These are phyloP conservation scores for Ophiostoma novo-ulmi DNA, from an alignment of 2,329 filamentous ascomycete genomes.

Conservation along the genomic window DNA sequence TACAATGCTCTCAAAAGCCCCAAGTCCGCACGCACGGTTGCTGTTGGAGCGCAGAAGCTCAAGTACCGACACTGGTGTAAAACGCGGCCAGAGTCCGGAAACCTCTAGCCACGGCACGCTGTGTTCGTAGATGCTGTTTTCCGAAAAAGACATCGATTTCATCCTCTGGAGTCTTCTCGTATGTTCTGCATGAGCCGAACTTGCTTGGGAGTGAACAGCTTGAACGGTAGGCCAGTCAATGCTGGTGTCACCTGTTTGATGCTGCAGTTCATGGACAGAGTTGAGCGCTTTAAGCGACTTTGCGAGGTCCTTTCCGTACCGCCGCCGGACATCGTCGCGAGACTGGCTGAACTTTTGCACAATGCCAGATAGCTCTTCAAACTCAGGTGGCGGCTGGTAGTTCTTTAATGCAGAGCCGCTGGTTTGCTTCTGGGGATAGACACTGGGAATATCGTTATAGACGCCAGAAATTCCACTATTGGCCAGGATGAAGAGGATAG, in stretches of 20 bases:
- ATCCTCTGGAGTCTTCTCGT: background rate
- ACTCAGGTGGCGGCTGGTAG: background rate
- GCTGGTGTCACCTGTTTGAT: background rate
- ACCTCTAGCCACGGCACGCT: slow-evolving; percentile 38
- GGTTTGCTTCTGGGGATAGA: background rate
- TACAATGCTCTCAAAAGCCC: slow-evolving; percentile 40
- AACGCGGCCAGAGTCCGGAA: slow-evolving; percentile 43
- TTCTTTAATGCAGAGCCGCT: background rate
- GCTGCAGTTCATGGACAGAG: background rate
- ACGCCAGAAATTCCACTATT: background rate
- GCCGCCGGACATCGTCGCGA: background rate
- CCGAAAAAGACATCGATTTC: background rate
- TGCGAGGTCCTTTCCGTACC: background rate
- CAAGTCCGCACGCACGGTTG: slow-evolving; percentile 31
- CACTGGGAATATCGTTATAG: background rate
- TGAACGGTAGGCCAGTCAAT: background rate
- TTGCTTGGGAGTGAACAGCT: background rate
- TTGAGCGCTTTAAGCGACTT: background rate
- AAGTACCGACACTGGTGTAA: slow-evolving; percentile 42
- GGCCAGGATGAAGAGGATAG: background rate
- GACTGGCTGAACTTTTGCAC: background rate
- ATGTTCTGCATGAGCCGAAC: background rate
- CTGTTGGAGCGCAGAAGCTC: slow-evolving; percentile 42
- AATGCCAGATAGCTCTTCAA: background rate
- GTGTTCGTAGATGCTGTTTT: background rate